Conservation (phyloP, 2,329 filamentous ascomycete species). For the Pseudogymnoascus sp. region DNA sequence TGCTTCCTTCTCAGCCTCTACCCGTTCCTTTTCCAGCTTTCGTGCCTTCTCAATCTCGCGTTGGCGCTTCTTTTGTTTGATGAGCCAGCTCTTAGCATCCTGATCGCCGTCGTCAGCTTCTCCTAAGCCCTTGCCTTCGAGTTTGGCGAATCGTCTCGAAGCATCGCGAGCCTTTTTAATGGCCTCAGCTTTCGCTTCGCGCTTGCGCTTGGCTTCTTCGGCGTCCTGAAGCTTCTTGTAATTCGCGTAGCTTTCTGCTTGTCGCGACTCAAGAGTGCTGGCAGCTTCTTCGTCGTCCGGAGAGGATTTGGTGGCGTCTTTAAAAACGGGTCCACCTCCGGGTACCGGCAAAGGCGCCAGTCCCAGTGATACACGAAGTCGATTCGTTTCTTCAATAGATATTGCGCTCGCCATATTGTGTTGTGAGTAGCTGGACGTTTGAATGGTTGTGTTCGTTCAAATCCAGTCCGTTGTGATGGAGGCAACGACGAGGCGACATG, state of each 20-base stretch:
- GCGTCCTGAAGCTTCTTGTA: conserved; percentile 59
- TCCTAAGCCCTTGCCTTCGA: conserved; percentile 78
- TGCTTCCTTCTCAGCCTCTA: conserved; percentile 58
- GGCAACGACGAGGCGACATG: not conserved
- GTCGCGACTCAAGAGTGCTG: conserved; percentile 77
- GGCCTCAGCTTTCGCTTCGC: conserved; percentile 72
- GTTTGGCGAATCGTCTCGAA: conserved; percentile 64
- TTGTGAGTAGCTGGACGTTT: not conserved
- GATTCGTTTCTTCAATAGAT: conserved; percentile 88
- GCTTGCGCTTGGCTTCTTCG: conserved; percentile 68
- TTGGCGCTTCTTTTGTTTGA: conserved; percentile 84
- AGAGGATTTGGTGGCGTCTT: conserved; percentile 33
- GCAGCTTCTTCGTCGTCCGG: conserved; percentile 59
- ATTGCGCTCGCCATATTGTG: conserved; percentile 47
- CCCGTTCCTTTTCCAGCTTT: conserved; percentile 66
- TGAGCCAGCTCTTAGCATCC: conserved; percentile 81
- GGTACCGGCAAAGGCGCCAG: conserved; percentile 84
- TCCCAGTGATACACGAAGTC: conserved; percentile 80
- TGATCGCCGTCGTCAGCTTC: conserved; percentile 62
- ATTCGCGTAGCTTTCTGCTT: conserved; percentile 67
- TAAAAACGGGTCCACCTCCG: conserved; percentile 56
- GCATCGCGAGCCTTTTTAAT: conserved; percentile 83
- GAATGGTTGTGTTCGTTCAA: not conserved
- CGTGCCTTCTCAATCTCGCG: conserved; percentile 79
- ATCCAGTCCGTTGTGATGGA: not conserved